Conservation (phyloP, 2,329 filamentous ascomycete species). For the Zymoseptoria crescenta region DNA sequence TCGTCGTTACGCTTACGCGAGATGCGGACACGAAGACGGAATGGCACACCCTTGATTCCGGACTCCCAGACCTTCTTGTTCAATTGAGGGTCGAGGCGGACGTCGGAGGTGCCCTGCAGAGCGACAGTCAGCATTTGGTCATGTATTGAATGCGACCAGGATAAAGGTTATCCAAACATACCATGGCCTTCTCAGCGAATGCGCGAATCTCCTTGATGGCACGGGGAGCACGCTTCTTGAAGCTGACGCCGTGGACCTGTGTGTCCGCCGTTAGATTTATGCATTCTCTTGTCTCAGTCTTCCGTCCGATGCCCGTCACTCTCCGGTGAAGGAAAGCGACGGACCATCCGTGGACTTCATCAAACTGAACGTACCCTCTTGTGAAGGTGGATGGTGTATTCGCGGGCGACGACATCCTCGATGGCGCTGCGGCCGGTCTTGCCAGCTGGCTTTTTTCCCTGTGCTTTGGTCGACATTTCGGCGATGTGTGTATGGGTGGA, state of each 20-base stretch:
- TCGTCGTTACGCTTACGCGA: slow-evolving; percentile 99
- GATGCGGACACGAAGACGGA: slow-evolving; percentile 95
- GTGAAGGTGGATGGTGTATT: slow-evolving; percentile 99
- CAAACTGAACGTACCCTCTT: slow-evolving; percentile 87
- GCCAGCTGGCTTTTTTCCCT: slow-evolving; percentile 54
- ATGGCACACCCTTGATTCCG: slow-evolving; percentile 97
- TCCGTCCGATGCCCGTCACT: slow-evolving; percentile 50
- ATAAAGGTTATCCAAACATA: slow-evolving; percentile 47
- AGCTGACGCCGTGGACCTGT: slow-evolving; percentile 91
- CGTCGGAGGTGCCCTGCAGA: slow-evolving; percentile 81
- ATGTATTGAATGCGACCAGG: not conserved
- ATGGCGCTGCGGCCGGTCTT: slow-evolving; percentile 89
- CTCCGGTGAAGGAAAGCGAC: slow-evolving; percentile 3
- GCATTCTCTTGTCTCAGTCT: slow-evolving; percentile 49
- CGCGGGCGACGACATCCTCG: slow-evolving; percentile 96
- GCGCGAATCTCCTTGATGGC: slow-evolving; percentile 99
- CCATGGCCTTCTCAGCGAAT: slow-evolving; percentile 92
- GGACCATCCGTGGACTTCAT: slow-evolving; percentile 59
- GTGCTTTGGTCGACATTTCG: slow-evolving; percentile 36
- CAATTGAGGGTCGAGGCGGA: slow-evolving; percentile 94
- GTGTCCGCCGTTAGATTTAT: slow-evolving; percentile 30
- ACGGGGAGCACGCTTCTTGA: slow-evolving; percentile 99
- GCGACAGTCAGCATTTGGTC: slow-evolving; percentile 3
- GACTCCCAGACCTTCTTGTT: slow-evolving; percentile 99
- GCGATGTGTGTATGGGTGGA: slow-evolving; percentile 9